phyloP scores from a whole-genome alignment of 352 stramenopile genomes.

The Globisporangium iwayamae region DNA sequence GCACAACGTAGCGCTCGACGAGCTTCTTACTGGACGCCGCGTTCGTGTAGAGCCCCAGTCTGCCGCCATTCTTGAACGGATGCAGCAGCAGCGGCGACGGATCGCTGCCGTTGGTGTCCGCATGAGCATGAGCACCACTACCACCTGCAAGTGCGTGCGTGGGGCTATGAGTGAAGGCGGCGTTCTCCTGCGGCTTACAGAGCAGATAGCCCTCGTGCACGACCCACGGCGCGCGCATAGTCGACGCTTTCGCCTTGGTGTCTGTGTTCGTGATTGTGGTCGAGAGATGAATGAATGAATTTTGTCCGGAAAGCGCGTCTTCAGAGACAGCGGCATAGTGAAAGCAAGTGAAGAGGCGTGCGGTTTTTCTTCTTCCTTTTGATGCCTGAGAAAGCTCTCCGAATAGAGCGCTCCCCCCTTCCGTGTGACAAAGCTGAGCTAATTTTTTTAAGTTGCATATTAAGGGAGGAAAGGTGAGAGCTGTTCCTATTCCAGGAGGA shows the following conservation, averaged over 20 bases:
- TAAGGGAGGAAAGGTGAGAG: conserved; percentile 1
- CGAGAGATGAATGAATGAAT: conserved; percentile 1
- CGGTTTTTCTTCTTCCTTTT: background rate
- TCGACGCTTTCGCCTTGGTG: background rate
- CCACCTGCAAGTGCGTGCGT: background rate
- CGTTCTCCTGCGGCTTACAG: conserved; percentile 25
- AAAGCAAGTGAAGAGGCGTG: background rate
- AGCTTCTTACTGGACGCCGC: conserved; percentile 1
- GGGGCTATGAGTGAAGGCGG: background rate
- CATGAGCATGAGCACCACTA: background rate
- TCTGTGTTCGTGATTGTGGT: background rate
- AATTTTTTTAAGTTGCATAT: conserved; percentile 9
- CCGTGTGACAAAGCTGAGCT: conserved; percentile 10
- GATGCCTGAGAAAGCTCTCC: background rate
- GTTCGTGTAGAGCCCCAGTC: background rate
- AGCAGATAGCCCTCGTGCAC: conserved; percentile 60
- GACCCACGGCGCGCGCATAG: conserved; percentile 49
- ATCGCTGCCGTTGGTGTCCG: background rate
- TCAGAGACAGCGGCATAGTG: conserved; percentile 1
- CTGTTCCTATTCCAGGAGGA: background rate
- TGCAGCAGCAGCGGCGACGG: conserved; percentile 4
- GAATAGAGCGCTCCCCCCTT: conserved; percentile 1
- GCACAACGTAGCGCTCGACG: conserved; percentile 64
- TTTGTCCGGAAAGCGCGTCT: background rate
- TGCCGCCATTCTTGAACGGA: conserved; percentile 12